Evolutionary conservation across 306 rosid species (phyloP).

Genomic region (Cercis canadensis): DNA sequence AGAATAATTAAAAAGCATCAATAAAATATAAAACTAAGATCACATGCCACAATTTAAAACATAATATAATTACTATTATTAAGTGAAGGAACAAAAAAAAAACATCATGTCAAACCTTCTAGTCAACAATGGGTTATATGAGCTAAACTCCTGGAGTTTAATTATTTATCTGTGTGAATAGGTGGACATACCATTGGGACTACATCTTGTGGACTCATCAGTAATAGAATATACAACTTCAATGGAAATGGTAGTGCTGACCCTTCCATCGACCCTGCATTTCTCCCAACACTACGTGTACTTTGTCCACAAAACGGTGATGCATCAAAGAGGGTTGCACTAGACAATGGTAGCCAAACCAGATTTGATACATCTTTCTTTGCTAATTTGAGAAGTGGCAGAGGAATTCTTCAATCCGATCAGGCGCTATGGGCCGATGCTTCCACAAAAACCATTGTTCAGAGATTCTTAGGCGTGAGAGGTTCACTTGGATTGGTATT

Average conservation of each 20-base stretch:
- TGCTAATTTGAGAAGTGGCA: slow-evolving; percentile 43
- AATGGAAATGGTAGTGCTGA: slow-evolving; percentile 50
- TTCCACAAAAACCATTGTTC: slow-evolving; percentile 53
- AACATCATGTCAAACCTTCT: too few relatives aligned
- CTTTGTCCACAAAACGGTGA: slow-evolving; percentile 62
- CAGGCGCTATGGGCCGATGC: slow-evolving; percentile 64
- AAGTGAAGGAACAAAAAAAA: too few relatives aligned
- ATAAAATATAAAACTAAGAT: too few relatives aligned
- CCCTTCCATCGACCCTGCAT: slow-evolving; percentile 50
- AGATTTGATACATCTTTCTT: slow-evolving; percentile 54
- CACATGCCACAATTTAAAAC: too few relatives aligned
- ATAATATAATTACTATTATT: too few relatives aligned
- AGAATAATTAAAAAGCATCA: too few relatives aligned
- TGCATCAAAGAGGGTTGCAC: slow-evolving; percentile 43
- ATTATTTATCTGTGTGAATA: not conserved
- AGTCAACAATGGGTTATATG: too few relatives aligned
- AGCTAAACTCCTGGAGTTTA: too few relatives aligned
- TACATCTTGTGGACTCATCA: slow-evolving; percentile 53
- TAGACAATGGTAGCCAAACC: slow-evolving; percentile 52
- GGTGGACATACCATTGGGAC: slow-evolving; percentile 58
- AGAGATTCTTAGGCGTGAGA: slow-evolving; percentile 44
- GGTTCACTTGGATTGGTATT: slow-evolving; percentile 50
- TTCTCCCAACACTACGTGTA: slow-evolving; percentile 49
- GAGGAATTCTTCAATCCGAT: slow-evolving; percentile 67
- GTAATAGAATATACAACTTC: slow-evolving; percentile 59